Percentiles rank a stretch among this genome's conserved stretches.
Conservation (phyloP, 129 eudicot genomes). For the Arctium minus region DNA sequence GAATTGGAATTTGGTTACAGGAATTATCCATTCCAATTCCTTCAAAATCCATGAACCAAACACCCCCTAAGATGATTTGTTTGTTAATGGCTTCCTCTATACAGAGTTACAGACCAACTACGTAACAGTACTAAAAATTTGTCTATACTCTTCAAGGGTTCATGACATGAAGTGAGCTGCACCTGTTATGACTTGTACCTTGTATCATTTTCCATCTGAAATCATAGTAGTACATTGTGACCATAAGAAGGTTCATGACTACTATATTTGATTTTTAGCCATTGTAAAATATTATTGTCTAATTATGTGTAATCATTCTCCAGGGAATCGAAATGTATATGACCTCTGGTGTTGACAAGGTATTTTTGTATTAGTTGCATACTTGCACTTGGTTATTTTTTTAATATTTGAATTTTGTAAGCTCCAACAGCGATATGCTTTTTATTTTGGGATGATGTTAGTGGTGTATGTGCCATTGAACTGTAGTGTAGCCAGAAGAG, state of each 20-base stretch:
- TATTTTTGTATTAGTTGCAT: conserved; percentile 19
- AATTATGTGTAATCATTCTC: conserved; percentile 14
- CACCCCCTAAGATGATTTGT: background rate
- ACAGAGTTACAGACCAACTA: background rate
- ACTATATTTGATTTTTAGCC: conserved; percentile 4
- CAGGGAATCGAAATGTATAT: conserved; percentile 92
- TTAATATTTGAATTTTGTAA: background rate
- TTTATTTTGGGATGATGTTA: conserved; percentile 28
- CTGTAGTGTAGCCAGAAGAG: conserved; percentile 85
- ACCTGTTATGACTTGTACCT: background rate
- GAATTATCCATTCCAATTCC: too few relatives aligned
- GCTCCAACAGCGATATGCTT: background rate
- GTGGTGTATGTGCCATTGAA: conserved; percentile 37
- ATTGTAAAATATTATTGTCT: conserved; percentile 11
- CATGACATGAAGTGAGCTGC: background rate
- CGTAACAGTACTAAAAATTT: background rate
- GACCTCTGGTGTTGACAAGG: conserved; percentile 82
- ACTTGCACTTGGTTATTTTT: conserved; percentile 3
- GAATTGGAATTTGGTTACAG: too few relatives aligned
- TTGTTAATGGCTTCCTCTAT: background rate
- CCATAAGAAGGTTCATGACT: background rate
- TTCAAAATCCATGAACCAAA: too few relatives aligned
- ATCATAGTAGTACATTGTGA: background rate
- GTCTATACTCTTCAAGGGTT: background rate
- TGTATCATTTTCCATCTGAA: background rate